These are phyloP conservation scores for Fusarium agapanthi DNA, from an alignment of 2,329 filamentous ascomycete genomes.

Conservation along the genomic window DNA sequence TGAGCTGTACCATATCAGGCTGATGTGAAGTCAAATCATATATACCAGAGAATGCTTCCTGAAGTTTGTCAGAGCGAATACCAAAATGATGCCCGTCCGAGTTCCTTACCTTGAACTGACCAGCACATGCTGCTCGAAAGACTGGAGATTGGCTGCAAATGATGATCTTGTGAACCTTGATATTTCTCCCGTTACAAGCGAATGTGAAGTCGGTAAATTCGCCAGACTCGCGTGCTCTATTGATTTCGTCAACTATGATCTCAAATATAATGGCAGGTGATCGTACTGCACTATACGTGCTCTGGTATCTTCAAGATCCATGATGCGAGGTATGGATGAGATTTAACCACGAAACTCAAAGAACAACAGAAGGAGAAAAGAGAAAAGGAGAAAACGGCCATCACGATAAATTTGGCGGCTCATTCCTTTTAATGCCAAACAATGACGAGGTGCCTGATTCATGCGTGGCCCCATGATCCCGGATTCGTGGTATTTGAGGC, in stretches of 20 bases:
- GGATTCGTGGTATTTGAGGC: not conserved
- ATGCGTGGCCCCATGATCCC: not conserved
- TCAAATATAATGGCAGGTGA: accelerated
- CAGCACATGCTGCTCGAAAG: constrained; percentile 5
- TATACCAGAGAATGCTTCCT: constrained; percentile 14
- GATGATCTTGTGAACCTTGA: constrained; percentile 1
- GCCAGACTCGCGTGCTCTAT: not conserved
- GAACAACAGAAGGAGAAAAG: not conserved
- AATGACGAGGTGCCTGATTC: not conserved
- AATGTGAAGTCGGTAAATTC: constrained; percentile 9
- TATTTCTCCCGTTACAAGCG: not conserved
- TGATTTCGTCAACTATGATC: not conserved
- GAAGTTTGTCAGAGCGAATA: accelerated
- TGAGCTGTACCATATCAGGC: not conserved
- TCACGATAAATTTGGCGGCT: accelerated
- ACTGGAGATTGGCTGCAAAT: constrained; percentile 12
- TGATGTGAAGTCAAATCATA: constrained; percentile 11
- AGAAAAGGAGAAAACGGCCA: accelerated
- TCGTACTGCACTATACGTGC: not conserved
- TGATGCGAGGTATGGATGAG: not conserved
- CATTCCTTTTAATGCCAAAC: not conserved
- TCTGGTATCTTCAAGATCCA: not conserved
- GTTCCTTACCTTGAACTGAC: constrained; percentile 15
- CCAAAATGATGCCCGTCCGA: too few species aligned
- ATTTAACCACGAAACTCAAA: too few species aligned